Evolutionary conservation across 352 stramenopile genomes (phyloP), one percentile per base, ranked within the genome.

Genomic region (Thraustochytrium sp.): DNA sequence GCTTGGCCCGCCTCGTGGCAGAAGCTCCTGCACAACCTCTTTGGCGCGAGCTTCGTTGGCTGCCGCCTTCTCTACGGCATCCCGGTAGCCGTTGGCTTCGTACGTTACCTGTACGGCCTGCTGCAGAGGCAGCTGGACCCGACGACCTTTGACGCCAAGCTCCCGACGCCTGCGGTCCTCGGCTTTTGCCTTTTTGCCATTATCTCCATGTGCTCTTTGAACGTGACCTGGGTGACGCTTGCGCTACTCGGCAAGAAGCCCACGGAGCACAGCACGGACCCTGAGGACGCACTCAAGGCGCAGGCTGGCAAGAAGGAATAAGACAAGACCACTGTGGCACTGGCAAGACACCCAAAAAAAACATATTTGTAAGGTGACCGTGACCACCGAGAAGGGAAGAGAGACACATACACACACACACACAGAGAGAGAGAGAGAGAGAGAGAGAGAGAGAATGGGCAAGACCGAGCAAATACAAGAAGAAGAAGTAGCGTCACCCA

Each of bases 171-270:
- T 9, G 18, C 23, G 21, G 38, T 42, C n/a, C 53, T 80, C 37
- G 18, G 11, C 68, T 80, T 80, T 80, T 34, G 68, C 68, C 29
- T 63, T 16, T 68, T 63, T 68, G 68, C 68, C 21, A 80, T 80
- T 42, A n/a, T 51, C 9, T 65, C 48, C 42, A 80, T 80, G 68
- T 44, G 44, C 18, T 11, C 11, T 8, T 34, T 80, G n/a, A 80
- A 80, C 53, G 68, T 80, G 23, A 13, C 23, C 8, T 75, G 36
- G 37, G 23, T 72, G 26, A 21, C 38, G 42, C 42, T 77, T 2
- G 65, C 65, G 31, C 13, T 31, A 23, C 23, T 77, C 36, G 49
- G 65, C 49, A 72, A 72, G 59, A 72, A 55, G 29, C 59, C 59
- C 8, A 49, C 59, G 2, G 59, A 44, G 59, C 59, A 72, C 31